phyloP scores from a whole-genome alignment of 805 yeast genomes.

The Kregervanrija delftensis region DNA sequence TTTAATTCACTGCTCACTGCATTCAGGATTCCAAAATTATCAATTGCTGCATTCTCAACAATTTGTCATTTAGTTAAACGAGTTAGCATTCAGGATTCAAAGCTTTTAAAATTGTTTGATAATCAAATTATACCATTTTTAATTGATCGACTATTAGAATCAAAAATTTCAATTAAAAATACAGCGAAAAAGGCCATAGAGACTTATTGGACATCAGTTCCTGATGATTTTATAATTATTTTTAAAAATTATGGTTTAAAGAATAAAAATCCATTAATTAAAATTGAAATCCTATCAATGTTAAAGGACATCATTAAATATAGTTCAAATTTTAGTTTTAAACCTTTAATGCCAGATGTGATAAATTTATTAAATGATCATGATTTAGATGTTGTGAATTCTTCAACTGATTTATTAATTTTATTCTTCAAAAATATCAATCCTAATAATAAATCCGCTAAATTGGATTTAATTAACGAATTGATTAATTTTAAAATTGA shows the following conservation, averaged over 20 bases:
- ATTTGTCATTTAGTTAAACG: conserved; percentile 52
- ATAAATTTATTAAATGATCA: conserved; percentile 18
- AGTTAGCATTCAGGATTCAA: conserved; percentile 49
- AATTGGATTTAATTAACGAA: conserved; percentile 37
- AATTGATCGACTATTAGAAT: conserved; percentile 39
- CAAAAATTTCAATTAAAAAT: conserved; percentile 29
- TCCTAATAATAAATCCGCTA: conserved; percentile 31
- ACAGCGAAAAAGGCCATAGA: conserved; percentile 46
- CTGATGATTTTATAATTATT: conserved; percentile 37
- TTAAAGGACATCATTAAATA: conserved; percentile 34
- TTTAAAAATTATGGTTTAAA: conserved; percentile 38
- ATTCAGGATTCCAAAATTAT: conserved; percentile 31
- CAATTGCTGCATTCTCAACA: conserved; percentile 43
- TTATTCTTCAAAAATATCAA: conserved; percentile 30
- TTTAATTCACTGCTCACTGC: conserved; percentile 44
- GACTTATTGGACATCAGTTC: conserved; percentile 49
- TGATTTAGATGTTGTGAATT: conserved; percentile 11
- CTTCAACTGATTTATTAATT: conserved; percentile 25
- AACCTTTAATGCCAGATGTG: conserved; percentile 20
- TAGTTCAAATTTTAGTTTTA: conserved; percentile 29
- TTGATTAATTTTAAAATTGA: conserved; percentile 30
- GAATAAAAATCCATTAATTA: conserved; percentile 31
- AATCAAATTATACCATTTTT: conserved; percentile 44
- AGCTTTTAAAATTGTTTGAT: conserved; percentile 35
- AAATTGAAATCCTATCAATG: conserved; percentile 39